Base-by-base conservation (phyloP, 768 basidiomycete species). In the Suillus placidus region DNA sequence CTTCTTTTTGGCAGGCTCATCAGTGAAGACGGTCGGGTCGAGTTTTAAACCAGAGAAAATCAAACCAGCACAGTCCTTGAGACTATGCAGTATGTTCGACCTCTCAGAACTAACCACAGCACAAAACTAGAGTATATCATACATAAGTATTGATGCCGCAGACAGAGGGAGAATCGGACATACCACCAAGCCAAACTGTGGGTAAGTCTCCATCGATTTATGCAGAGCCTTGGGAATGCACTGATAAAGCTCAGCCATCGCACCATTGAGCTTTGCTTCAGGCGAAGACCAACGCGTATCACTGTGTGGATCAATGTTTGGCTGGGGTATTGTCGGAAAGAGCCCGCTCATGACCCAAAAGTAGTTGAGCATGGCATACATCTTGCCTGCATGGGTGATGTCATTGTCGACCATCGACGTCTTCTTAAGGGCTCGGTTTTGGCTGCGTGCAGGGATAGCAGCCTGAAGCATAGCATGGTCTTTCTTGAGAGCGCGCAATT, bases 341-440 rank as follows among this genome's bases (percentile, higher is more conserved):
- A 66, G 51, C 12, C 56, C 45, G 13, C 34, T 30, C 16, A 43
- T 45, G 40, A 66, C 47, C 62, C 56, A 66, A 42, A 64, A 57
- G 30, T 51, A 34, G 14, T 63, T 55, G 3, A 63, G 18, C 34
- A 66, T 34, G 13, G 61, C 26, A 8, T 58, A 66, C 32, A 52
- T 63, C 62, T 66, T 66, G 20, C 56, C 30, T 2, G 4, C 54
- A 32, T 6, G 26, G 26, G 16, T 12, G 26, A 30, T 56, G 18
- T 32, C 54, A 26, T 20, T 40, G 40, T 60, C n/a, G 16, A 60
- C 10, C 14, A 6, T 16, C 0, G 20, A 20, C 5, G 37, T 37
- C 34, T 60, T 60, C 23, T 60, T 60, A 2, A 60, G 58, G 8
- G 40, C 38, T 32, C 18, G 56, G 18, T 35, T 58, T 14, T 13